Conservation (phyloP, 2,329 filamentous ascomycete species). For the Colletotrichum sp. region DNA sequence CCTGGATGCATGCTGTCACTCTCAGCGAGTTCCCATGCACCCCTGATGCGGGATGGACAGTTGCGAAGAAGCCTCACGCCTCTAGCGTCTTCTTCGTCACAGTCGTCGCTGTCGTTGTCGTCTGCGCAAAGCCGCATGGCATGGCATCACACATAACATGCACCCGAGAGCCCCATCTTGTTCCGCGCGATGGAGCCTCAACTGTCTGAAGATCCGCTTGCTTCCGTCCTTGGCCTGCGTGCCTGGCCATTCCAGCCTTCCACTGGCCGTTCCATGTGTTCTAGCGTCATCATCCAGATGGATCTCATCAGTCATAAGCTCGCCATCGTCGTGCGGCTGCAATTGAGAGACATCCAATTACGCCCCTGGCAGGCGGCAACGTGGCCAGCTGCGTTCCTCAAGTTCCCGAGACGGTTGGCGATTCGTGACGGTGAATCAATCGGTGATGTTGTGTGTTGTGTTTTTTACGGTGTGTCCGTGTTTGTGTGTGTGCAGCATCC, state of each 20-base stretch:
- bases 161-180: conserved; percentile 14
- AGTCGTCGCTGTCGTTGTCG: neutral
- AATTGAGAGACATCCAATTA: conserved; percentile 3
- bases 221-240: conserved; percentile 15
- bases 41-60: neutral
- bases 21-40: neutral
- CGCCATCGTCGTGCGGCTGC: conserved; percentile 11
- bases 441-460: neutral
- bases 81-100: neutral
- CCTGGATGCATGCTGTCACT: neutral
- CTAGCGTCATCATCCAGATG: conserved; percentile 11
- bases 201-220: conserved; percentile 16
- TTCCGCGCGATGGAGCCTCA: conserved; percentile 12
- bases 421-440: neutral
- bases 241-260: conserved; percentile 14
- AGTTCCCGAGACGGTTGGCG: neutral
- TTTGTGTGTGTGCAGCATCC: neutral
- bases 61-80: neutral
- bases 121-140: neutral
- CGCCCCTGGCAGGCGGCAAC: neutral
- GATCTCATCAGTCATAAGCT: conserved; percentile 23
- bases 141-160: neutral
- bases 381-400: conserved; percentile 8
- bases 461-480: neutral
- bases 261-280: conserved; percentile 11